Evolutionary conservation across 208 protist species (phyloP).

Genomic region (Entamoeba invadens): DNA sequence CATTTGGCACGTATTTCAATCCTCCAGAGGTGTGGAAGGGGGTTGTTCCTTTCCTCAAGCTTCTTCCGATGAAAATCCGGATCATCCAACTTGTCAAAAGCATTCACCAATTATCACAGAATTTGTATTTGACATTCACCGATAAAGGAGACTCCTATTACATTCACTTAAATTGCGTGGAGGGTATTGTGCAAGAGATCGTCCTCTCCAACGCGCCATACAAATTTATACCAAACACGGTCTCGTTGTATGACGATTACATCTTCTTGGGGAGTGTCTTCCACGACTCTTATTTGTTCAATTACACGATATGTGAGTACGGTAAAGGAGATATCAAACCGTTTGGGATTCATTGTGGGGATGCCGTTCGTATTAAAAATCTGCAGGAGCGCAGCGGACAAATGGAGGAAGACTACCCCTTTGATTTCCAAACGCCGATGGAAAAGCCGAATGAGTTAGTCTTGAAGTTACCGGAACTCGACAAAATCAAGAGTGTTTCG

Average conservation of each 20-base stretch:
- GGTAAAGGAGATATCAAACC: not conserved
- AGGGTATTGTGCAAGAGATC: not conserved
- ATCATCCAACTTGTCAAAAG: not conserved
- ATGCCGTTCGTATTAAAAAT: not conserved
- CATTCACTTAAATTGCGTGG: not conserved
- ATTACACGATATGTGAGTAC: not conserved
- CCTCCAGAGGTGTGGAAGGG: not conserved
- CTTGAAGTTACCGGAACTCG: not conserved
- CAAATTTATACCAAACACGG: not conserved
- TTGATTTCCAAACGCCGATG: not conserved
- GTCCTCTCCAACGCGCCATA: not conserved
- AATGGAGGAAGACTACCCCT: not conserved
- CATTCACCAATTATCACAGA: not conserved
- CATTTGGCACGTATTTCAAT: not conserved
- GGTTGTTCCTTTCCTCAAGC: not conserved
- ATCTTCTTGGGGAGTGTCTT: not conserved
- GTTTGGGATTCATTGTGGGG: not conserved
- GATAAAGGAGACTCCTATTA: not conserved
- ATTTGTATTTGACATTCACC: not conserved
- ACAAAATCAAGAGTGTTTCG: not conserved
- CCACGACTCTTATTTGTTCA: not conserved
- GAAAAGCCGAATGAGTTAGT: not conserved
- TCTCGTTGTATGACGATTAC: not conserved
- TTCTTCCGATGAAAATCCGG: not conserved
- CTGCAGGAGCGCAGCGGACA: not conserved